These are phyloP conservation scores for Leccinum insolens DNA, from an alignment of 1,284 basidiomycete species.

Conservation along the genomic window DNA sequence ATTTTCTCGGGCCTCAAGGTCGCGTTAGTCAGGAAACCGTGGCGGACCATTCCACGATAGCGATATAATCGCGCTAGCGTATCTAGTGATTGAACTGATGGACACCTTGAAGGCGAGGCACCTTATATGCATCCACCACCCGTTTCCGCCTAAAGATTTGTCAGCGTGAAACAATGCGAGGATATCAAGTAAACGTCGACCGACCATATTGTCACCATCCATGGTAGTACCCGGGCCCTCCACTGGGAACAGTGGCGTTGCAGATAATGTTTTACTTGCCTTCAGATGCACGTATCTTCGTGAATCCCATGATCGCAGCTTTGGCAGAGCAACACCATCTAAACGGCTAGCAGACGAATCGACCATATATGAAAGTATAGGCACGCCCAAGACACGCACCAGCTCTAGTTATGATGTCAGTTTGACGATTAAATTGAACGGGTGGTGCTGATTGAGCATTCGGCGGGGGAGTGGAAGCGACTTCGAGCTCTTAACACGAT, in stretches of 20 bases:
- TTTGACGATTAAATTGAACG: constrained; percentile 88
- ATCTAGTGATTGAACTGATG: too few species aligned
- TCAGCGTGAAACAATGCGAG: constrained; percentile 6
- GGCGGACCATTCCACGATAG: constrained; percentile 69
- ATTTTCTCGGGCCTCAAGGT: constrained; percentile 80
- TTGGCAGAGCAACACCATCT: constrained; percentile 89
- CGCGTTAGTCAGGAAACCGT: constrained; percentile 83
- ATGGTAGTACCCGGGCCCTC: constrained; percentile 76
- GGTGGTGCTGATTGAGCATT: constrained; percentile 76
- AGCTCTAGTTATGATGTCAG: constrained; percentile 63
- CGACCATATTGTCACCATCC: constrained; percentile 82
- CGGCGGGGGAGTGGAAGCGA: constrained; percentile 65
- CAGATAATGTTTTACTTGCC: constrained; percentile 80
- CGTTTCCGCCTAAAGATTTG: constrained; percentile 71
- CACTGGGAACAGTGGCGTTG: constrained; percentile 79
- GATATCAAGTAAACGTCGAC: constrained; percentile 18
- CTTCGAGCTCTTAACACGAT: constrained; percentile 58
- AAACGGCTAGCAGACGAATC: constrained; percentile 33
- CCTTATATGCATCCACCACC: constrained; percentile 93
- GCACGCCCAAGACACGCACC: constrained; percentile 88
- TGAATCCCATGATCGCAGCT: constrained; percentile 63
- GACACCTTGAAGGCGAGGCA: constrained; percentile 21
- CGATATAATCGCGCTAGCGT: constrained; percentile 83
- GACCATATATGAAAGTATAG: too few species aligned
- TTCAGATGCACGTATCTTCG: constrained; percentile 71